A percentile compares a stretch with the other conserved stretches of the same genome.
Evolutionary conservation across 768 basidiomycete species (phyloP).

Genomic region (Suillus brevipes): DNA sequence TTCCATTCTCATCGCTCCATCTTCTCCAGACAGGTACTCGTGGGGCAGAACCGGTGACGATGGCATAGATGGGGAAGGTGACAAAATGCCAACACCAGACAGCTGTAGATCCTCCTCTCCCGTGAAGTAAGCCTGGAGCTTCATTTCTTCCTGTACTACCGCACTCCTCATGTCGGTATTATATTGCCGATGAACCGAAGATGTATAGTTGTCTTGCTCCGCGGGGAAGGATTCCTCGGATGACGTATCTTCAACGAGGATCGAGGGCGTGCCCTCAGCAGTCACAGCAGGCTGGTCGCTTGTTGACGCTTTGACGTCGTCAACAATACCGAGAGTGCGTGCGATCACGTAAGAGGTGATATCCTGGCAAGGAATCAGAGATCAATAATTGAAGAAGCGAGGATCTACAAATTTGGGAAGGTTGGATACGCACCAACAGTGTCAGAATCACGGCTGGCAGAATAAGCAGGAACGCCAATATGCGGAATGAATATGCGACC

Average conservation of each 20-base stretch:
- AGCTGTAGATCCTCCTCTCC: slow-evolving; percentile 52
- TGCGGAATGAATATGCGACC: slow-evolving; percentile 60
- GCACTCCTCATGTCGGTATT: neutral
- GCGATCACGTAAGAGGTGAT: slow-evolving; percentile 81
- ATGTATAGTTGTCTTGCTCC: slow-evolving; percentile 9
- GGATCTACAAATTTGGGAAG: slow-evolving; percentile 11
- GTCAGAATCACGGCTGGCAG: slow-evolving; percentile 59
- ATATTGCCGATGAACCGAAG: slow-evolving; percentile 6
- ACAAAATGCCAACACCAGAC: slow-evolving; percentile 72
- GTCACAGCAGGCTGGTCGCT: slow-evolving; percentile 45
- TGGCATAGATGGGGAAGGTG: slow-evolving; percentile 66
- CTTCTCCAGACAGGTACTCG: slow-evolving; percentile 24
- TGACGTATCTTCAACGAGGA: slow-evolving; percentile 12
- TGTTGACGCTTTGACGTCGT: slow-evolving; percentile 73
- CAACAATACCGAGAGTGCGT: slow-evolving; percentile 76
- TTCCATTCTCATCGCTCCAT: slow-evolving; percentile 15
- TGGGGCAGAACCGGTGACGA: slow-evolving; percentile 61
- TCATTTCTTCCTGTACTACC: slow-evolving; percentile 11
- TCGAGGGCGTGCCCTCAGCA: slow-evolving; percentile 12
- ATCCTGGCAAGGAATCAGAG: slow-evolving; percentile 48
- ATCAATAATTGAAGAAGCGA: slow-evolving; percentile 7
- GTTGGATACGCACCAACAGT: slow-evolving; percentile 53
- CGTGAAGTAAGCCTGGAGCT: slow-evolving; percentile 50
- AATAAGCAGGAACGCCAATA: slow-evolving; percentile 56
- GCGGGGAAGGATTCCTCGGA: slow-evolving; percentile 18